Conservation (phyloP, 176 grass and related monocot species). For the Dactylis glomerata region DNA sequence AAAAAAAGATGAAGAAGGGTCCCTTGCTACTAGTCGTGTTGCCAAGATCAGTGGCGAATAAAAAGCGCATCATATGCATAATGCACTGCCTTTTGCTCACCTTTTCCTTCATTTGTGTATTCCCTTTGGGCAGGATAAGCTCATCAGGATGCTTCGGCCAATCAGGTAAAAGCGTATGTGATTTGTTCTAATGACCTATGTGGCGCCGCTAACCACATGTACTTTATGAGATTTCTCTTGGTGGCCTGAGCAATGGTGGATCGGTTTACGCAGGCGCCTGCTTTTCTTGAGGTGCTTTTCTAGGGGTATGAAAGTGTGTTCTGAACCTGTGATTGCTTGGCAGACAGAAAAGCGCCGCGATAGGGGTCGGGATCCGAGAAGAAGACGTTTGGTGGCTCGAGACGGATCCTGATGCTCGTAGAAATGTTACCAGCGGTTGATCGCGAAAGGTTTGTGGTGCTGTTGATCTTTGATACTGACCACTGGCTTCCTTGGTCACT, state of each 20-base stretch:
- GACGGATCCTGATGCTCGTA: background rate
- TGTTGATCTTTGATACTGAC: background rate
- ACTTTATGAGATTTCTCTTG: background rate
- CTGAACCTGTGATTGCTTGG: background rate
- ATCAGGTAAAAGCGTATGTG: background rate
- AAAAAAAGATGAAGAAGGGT: slow-evolving; percentile 31
- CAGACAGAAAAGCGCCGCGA: slow-evolving; percentile 17
- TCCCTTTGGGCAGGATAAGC: slow-evolving; percentile 42
- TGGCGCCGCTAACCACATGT: slow-evolving; percentile 3
- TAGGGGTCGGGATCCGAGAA: background rate
- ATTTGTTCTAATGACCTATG: slow-evolving; percentile 20
- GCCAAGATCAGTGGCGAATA: slow-evolving; percentile 20
- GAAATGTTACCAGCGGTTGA: background rate
- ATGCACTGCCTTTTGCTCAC: slow-evolving; percentile 17
- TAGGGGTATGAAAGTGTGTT: background rate
- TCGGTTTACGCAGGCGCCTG: slow-evolving; percentile 3
- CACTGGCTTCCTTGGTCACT: too few relatives aligned
- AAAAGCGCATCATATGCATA: slow-evolving; percentile 25
- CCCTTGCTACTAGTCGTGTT: slow-evolving; percentile 18
- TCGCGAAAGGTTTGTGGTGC: background rate
- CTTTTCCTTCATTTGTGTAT: background rate
- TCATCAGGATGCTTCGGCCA: background rate
- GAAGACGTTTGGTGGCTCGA: background rate
- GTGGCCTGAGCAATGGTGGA: background rate
- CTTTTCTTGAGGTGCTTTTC: background rate